Percentiles rank a stretch among this genome's conserved stretches.
These are phyloP conservation scores for Salicornia ramosissima DNA, from an alignment of 148 eudicot species.

Conservation along the genomic window DNA sequence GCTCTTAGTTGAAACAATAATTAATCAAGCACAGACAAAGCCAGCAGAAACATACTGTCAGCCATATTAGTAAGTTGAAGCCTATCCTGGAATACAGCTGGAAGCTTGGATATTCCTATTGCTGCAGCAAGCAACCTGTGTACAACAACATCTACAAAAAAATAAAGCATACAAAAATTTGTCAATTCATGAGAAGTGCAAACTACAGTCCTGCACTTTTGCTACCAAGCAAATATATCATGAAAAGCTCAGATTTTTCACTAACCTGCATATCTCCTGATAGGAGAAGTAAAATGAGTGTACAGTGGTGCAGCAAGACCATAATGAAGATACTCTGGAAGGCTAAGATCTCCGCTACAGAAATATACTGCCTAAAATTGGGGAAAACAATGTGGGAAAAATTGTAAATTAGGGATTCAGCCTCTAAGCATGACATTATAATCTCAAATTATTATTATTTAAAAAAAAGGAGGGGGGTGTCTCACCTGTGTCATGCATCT, in stretches of 20 bases:
- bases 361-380: conserved; percentile 79
- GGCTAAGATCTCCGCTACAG: conserved; percentile 94
- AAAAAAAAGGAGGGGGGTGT: not conserved
- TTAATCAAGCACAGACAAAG: not conserved
- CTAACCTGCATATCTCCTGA: conserved; percentile 92
- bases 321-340: conserved; percentile 84
- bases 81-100: conserved; percentile 71
- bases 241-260: not conserved
- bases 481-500: conserved; percentile 97
- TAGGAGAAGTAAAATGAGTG: conserved; percentile 97
- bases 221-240: not conserved
- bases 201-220: conserved; percentile 1
- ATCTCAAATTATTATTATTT: not conserved
- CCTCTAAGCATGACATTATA: conserved; percentile 2
- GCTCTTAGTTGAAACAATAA: not conserved
- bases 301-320: conserved; percentile 89
- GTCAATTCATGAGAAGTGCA: not conserved
- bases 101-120: conserved; percentile 79
- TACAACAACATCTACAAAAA: conserved; percentile 77
- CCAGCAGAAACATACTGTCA: conserved; percentile 66
- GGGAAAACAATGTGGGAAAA: not conserved
- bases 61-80: conserved; percentile 74
- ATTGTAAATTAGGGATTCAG: not conserved
- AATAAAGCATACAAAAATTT: conserved; percentile 3
- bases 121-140: conserved; percentile 96